Base-by-base conservation (phyloP, 2,329 filamentous ascomycete species). In the Ophiostoma sp. region DNA sequence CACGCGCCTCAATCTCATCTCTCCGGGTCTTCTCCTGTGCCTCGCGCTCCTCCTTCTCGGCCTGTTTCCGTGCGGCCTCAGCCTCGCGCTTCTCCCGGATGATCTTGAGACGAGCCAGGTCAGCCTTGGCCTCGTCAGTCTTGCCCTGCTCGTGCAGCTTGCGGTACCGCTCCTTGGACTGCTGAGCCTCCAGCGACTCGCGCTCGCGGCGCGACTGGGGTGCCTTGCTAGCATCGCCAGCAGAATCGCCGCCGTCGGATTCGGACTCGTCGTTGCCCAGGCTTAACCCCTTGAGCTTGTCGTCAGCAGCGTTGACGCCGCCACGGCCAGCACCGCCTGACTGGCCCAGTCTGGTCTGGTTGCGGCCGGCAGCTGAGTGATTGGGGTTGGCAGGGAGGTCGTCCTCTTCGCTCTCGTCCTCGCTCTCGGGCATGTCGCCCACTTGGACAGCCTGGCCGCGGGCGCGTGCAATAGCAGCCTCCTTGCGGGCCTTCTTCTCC, bases 141-240 rank as follows among this genome's bases (percentile, higher is more conserved):
- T 98, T 98, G 76, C 94, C 94, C 77, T 93, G 91, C 71, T 93
- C 92, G 77, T 97, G 94, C 76, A 97, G 80, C 81, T 96, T 96
- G 83, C 93, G 87, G 78, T 97, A 97, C 75, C 89, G 86, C 83
- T 97, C 94, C 79, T 93, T 94, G 39, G 92, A 93, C 78, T 94
- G 91, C 73, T 90, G 89, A 1, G 94, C 94, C 81, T 97, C 91
- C 44, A 95, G 77, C 2, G 94, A 91, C 82, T 98, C 86, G 76
- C 86, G 79, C 81, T 89, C 84, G 79, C 86, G 81, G 69, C 85
- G 79, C 77, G 80, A 86, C 72, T 76, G 77, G 39, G 79, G 77
- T n/a, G 68, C 41, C 1, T 48, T 33, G n/a, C n/a, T 33, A 27
- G 65, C 65, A n/a, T 23, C 65, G 10, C n/a, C 39, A 27, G n/a